Evolutionary conservation across 441 rosid genomes (phyloP).

Genomic region (Viola pubescens): DNA sequence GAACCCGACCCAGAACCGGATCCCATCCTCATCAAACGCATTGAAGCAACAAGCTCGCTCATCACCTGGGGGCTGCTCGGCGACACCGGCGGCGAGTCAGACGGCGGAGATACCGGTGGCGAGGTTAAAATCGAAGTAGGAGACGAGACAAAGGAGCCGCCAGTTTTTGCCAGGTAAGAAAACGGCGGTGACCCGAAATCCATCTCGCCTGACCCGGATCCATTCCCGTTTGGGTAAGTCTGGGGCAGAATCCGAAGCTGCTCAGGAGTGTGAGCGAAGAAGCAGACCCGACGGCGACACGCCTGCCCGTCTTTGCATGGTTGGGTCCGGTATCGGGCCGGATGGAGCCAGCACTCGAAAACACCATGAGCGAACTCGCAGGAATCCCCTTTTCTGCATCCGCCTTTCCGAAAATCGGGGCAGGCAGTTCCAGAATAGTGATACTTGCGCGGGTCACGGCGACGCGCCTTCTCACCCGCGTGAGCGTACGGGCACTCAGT

Average conservation of each 20-base stretch:
- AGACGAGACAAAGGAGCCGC: conserved; percentile 26
- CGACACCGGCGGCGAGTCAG: conserved; percentile 48
- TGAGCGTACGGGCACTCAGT: conserved; percentile 94
- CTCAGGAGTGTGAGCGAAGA: conserved; percentile 82
- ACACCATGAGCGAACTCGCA: conserved; percentile 87
- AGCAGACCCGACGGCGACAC: conserved; percentile 73
- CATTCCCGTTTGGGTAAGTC: conserved; percentile 33
- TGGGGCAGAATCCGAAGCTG: conserved; percentile 48
- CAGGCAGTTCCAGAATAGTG: conserved; percentile 77
- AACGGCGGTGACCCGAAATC: conserved; percentile 48
- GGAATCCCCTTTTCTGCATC: conserved; percentile 55
- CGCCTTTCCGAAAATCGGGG: conserved; percentile 69
- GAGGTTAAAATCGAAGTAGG: conserved; percentile 44
- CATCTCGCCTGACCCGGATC: conserved; percentile 32
- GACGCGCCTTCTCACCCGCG: conserved; percentile 83
- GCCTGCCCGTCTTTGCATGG: conserved; percentile 72
- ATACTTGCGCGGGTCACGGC: conserved; percentile 68
- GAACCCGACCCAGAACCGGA: conserved; percentile 30
- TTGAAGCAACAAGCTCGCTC: conserved; percentile 40
- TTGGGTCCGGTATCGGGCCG: conserved; percentile 76
- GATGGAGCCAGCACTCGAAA: conserved; percentile 99
- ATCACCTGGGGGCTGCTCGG: conserved; percentile 43
- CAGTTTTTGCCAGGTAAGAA: conserved; percentile 21
- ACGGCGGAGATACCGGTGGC: conserved; percentile 42
- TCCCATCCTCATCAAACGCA: conserved; percentile 52